Base-by-base conservation (phyloP, 805 yeast species). In the Sugiyamaella boreocaroliniensis region DNA sequence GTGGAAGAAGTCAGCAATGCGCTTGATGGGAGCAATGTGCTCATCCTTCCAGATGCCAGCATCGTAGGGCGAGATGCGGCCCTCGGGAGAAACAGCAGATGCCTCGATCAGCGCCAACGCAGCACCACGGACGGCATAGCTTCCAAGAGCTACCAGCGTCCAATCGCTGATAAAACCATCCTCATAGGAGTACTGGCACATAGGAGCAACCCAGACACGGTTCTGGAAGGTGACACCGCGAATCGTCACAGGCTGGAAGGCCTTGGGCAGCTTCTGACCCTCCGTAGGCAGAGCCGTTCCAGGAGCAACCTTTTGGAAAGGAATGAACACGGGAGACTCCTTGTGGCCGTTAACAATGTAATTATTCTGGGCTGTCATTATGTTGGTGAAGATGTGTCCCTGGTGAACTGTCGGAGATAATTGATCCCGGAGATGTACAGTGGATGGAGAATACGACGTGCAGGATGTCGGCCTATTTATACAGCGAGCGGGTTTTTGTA, bases 1-100 rank as follows among this genome's bases (percentile, higher is more conserved):
- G 56, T 77, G 81, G 22, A 75, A 72, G 43, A 59, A 67, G 47
- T 76, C 77, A 37, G 62, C 71, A 47, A 78, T 64, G 41, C 65
- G 64, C 57, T 70, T 70, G 70, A 72, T 64, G 16, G 68, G 68
- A 7, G 48, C 42, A 2, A 81, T 82, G 48, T 78, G 82, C 26
- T 66, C 73, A 48, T 78, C 81, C 26, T 61, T 71, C 74, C 75
- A 80, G 20, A 81, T 59, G 1, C 84, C 85, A 18, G 76, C 55
- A 59, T 74, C 78, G 50, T 70, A 62, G n/a, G 76, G 71, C 0
- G 80, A 64, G 15, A 71, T 58, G 6, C 76, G 70, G 15, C 79
- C 79, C 26, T 69, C 64, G 15, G 71, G 70, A 8, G 60, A 47
- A 1, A 77, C 75, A 0, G 76, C 67, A 5, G 73, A 57, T 12